Evolutionary conservation across 495 filamentous ascomycete genomes (phyloP).

Genomic region (Terfezia boudieri): DNA sequence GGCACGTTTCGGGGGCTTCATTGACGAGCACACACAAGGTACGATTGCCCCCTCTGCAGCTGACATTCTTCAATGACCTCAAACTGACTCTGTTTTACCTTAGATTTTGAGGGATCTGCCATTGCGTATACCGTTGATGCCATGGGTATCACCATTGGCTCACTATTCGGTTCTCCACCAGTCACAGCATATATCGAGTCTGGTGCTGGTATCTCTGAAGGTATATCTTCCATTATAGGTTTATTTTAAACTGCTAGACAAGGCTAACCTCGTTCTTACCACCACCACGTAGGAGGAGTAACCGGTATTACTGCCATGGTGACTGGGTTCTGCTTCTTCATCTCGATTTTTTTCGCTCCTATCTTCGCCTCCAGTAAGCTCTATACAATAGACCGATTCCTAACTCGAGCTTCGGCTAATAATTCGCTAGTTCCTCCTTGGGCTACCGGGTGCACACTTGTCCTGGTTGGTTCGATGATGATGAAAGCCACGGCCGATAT

Average conservation of each 20-base stretch:
- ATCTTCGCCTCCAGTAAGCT: slow-evolving; percentile 46
- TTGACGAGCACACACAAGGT: slow-evolving; percentile 28
- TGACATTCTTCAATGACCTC: not conserved
- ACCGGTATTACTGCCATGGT: slow-evolving; percentile 62
- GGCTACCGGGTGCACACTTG: slow-evolving; percentile 63
- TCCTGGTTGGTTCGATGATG: slow-evolving; percentile 68
- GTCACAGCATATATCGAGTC: slow-evolving; percentile 70
- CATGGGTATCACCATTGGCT: slow-evolving; percentile 51
- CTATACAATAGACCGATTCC: not conserved
- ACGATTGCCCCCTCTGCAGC: not conserved
- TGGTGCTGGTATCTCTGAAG: slow-evolving; percentile 65
- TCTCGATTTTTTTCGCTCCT: slow-evolving; percentile 66
- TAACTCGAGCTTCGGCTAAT: too few species aligned
- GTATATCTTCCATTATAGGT: slow-evolving; percentile 11
- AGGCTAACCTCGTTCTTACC: not conserved
- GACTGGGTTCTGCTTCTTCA: slow-evolving; percentile 62
- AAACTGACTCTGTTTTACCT: slow-evolving; percentile 8
- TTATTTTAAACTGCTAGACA: not conserved
- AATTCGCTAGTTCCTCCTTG: slow-evolving; percentile 35
- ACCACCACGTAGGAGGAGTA: slow-evolving; percentile 24
- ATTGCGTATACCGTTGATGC: slow-evolving; percentile 63
- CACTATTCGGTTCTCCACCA: slow-evolving; percentile 48
- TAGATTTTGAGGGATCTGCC: slow-evolving; percentile 57
- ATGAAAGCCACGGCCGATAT: slow-evolving; percentile 48
- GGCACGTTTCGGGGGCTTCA: slow-evolving; percentile 51